Conservation (phyloP, 345 rosid species). For the Syzygium oleosum region DNA sequence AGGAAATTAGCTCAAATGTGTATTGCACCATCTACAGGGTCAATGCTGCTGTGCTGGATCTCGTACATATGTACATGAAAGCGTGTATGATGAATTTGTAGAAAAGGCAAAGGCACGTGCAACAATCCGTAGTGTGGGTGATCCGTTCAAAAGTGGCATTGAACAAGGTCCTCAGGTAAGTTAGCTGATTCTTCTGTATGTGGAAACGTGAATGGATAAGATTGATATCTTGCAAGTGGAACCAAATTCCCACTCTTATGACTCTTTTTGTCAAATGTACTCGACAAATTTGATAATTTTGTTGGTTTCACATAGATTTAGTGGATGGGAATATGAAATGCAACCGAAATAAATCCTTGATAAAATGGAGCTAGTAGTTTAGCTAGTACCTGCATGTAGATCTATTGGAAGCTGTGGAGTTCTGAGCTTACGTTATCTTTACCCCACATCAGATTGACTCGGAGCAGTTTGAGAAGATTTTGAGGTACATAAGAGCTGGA, state of each 20-base stretch:
- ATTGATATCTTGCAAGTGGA: background rate
- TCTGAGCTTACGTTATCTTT: background rate
- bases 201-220: background rate
- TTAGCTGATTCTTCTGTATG: background rate
- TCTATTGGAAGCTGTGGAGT: background rate
- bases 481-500: conserved; percentile 61
- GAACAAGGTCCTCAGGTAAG: conserved; percentile 99
- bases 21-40: conserved; percentile 39
- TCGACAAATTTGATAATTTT: background rate
- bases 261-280: background rate
- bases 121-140: conserved; percentile 58
- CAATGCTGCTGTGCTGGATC: conserved; percentile 97
- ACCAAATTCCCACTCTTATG: background rate
- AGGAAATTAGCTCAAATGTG: background rate
- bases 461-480: conserved; percentile 63
- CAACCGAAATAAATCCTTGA: background rate
- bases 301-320: background rate
- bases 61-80: conserved; percentile 88
- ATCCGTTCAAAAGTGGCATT: conserved; percentile 71
- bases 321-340: background rate
- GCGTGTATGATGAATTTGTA: conserved; percentile 68
- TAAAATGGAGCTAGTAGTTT: background rate
- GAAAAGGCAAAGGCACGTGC: conserved; percentile 89
- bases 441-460: conserved; percentile 46
- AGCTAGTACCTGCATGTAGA: background rate